phyloP scores from a whole-genome alignment of 352 stramenopile genomes.

The Globisporangium apiculatum region DNA sequence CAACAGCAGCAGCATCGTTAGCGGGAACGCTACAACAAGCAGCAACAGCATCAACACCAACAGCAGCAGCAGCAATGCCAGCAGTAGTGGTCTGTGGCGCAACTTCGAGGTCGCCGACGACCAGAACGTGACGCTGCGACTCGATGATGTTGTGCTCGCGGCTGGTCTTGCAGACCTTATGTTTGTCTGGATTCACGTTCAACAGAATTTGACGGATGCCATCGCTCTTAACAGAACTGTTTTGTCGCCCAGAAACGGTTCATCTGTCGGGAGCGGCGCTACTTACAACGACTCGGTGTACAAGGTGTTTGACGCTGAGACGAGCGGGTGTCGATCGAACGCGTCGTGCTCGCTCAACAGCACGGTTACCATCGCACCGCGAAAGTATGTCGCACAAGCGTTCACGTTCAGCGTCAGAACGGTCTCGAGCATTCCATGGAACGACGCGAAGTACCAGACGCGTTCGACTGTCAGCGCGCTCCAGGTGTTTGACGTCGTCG shows the following conservation, averaged over 20 bases:
- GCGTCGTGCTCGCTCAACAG: constrained; percentile 13
- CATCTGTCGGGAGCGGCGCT: not conserved
- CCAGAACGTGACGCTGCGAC: constrained; percentile 29
- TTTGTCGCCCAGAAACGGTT: not conserved
- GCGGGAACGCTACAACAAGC: too few relatives aligned
- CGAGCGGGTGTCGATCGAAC: constrained; percentile 8
- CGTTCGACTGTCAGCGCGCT: constrained; percentile 18
- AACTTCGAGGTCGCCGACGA: constrained; percentile 31
- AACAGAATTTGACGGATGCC: constrained; percentile 10
- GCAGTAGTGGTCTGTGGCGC: constrained; percentile 11
- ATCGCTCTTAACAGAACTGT: constrained; percentile 8
- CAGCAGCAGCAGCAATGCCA: not conserved
- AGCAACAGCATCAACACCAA: too few relatives aligned
- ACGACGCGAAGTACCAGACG: constrained; percentile 13
- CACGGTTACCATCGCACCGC: constrained; percentile 24
- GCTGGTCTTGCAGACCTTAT: constrained; percentile 20
- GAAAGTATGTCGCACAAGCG: constrained; percentile 27
- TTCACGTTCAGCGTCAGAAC: constrained; percentile 30
- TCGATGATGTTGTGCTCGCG: constrained; percentile 24
- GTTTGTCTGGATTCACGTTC: constrained; percentile 13
- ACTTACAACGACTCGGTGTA: not conserved
- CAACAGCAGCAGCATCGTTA: too few relatives aligned
- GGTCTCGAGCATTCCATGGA: constrained; percentile 15
- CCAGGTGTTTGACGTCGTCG: constrained; percentile 24
- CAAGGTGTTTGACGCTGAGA: constrained; percentile 7